phyloP scores from a whole-genome alignment of 768 basidiomycete genomes.

The Lentinula raphanica region DNA sequence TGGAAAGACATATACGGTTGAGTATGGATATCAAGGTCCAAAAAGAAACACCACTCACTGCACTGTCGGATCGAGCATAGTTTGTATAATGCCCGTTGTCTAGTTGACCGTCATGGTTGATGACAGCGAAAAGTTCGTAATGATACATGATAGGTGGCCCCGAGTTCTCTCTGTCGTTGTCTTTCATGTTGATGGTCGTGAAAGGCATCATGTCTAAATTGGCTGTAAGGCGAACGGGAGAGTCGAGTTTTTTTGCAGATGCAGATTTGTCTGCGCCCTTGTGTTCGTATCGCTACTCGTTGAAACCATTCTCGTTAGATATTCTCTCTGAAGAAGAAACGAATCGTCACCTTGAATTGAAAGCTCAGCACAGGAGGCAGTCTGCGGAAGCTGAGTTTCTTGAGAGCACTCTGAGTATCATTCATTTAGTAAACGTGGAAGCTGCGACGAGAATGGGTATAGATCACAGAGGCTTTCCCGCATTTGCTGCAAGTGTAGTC shows the following conservation, averaged over 20 bases:
- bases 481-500: constrained; percentile 86
- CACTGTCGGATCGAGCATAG: constrained; percentile 78
- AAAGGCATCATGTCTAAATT: constrained; percentile 86
- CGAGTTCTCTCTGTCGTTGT: constrained; percentile 42
- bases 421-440: constrained; percentile 3
- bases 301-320: no score
- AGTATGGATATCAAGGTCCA: no score
- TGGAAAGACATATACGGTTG: constrained; percentile 23
- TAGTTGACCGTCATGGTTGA: constrained; percentile 92
- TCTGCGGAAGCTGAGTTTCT: constrained; percentile 78
- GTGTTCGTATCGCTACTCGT: constrained; percentile 83
- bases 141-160: constrained; percentile 72
- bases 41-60: constrained; percentile 40
- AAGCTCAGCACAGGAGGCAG: constrained; percentile 89
- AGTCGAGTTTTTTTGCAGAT: constrained; percentile 80
- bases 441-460: background rate
- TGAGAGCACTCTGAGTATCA: constrained; percentile 61
- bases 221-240: constrained; percentile 76
- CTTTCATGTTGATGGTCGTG: constrained; percentile 59
- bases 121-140: constrained; percentile 89
- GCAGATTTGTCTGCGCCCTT: constrained; percentile 67
- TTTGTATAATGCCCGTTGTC: constrained; percentile 95
- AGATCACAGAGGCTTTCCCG: constrained; percentile 53
- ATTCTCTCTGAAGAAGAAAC: no score
- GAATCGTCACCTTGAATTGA: constrained; percentile 84